These are phyloP conservation scores for Pleurotus eryngii DNA, from an alignment of 768 basidiomycete genomes.

Conservation along the genomic window DNA sequence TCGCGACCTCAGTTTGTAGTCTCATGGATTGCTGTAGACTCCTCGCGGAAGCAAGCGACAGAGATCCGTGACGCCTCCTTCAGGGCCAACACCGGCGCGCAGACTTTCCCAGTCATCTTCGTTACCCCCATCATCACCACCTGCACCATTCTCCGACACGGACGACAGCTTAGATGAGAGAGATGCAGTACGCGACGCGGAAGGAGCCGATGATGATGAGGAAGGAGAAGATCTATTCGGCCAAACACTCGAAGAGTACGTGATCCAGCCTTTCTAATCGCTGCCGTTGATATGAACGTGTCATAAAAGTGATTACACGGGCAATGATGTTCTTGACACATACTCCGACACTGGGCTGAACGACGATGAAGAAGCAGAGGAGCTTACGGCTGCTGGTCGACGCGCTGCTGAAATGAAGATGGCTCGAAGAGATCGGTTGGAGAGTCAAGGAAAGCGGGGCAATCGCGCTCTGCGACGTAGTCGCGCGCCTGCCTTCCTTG, in stretches of 20 bases:
- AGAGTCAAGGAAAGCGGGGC: conserved; percentile 63
- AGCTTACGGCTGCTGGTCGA: conserved; percentile 65
- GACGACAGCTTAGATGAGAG: conserved; percentile 76
- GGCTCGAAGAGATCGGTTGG: conserved; percentile 81
- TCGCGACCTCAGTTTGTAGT: conserved; percentile 33
- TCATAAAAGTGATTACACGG: conserved; percentile 72
- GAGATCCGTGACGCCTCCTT: conserved; percentile 50
- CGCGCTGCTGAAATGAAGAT: conserved; percentile 84
- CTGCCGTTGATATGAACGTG: conserved; percentile 9
- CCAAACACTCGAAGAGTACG: conserved; percentile 72
- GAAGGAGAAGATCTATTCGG: conserved; percentile 89
- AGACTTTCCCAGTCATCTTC: conserved; percentile 63
- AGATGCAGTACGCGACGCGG: conserved; percentile 60
- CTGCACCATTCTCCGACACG: conserved; percentile 80
- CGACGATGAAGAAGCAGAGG: conserved; percentile 71
- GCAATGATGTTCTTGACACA: conserved; percentile 75
- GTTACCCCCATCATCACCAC: conserved; percentile 83
- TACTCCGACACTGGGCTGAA: conserved; percentile 89
- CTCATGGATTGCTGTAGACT: conserved; percentile 24
- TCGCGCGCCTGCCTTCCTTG: conserved; percentile 85
- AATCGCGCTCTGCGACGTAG: conserved; percentile 73
- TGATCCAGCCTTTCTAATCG: conserved; percentile 7
- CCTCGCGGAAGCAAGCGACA: conserved; percentile 62
- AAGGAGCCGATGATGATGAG: conserved; percentile 61
- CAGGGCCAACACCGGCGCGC: conserved; percentile 43